These are phyloP conservation scores for Oryza meridionalis DNA, from an alignment of 176 grass and related monocot genomes.

Conservation along the genomic window DNA sequence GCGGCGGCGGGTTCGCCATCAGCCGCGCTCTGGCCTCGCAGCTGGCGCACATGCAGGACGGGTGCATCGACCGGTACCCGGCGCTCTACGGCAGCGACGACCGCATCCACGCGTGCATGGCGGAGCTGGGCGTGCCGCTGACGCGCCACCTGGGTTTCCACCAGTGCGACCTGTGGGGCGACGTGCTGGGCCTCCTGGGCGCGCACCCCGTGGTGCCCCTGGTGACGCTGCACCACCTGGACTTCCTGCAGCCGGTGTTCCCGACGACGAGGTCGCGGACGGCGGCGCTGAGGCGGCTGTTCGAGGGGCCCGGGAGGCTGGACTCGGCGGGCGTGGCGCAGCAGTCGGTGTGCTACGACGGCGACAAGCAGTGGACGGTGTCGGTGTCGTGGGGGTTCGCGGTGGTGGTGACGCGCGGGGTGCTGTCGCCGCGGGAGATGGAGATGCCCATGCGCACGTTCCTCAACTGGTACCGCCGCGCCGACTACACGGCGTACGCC, in stretches of 20 bases:
- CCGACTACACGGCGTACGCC: conserved; percentile 63
- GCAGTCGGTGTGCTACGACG: conserved; percentile 65
- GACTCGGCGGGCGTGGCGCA: conserved; percentile 52
- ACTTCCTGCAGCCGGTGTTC: conserved; percentile 55
- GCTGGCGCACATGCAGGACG: conserved; percentile 64
- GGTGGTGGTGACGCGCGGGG: conserved; percentile 45
- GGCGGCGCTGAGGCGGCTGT: conserved; percentile 39
- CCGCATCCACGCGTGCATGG: conserved; percentile 86
- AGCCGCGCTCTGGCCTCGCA: conserved; percentile 52
- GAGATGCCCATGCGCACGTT: conserved; percentile 68
- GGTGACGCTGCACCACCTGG: conserved; percentile 47
- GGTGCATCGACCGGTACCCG: conserved; percentile 71
- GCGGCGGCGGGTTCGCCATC: conserved; percentile 96
- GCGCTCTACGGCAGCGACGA: conserved; percentile 80
- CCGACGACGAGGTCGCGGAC: conserved; percentile 23
- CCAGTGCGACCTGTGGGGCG: conserved; percentile 82
- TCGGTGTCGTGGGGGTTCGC: conserved; percentile 68
- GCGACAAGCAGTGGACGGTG: conserved; percentile 50
- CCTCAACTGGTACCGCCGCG: conserved; percentile 64
- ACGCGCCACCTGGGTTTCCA: conserved; percentile 81
- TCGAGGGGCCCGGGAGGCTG: conserved; percentile 48
- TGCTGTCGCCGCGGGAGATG: conserved; percentile 67
- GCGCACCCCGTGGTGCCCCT: conserved; percentile 44
- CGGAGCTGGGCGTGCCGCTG: conserved; percentile 74
- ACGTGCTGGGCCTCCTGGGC: conserved; percentile 69